Percentiles rank a stretch among this genome's conserved stretches.
phyloP scores from a whole-genome alignment of 1,139 yeast species.

The Blastobotrys aristatus region DNA sequence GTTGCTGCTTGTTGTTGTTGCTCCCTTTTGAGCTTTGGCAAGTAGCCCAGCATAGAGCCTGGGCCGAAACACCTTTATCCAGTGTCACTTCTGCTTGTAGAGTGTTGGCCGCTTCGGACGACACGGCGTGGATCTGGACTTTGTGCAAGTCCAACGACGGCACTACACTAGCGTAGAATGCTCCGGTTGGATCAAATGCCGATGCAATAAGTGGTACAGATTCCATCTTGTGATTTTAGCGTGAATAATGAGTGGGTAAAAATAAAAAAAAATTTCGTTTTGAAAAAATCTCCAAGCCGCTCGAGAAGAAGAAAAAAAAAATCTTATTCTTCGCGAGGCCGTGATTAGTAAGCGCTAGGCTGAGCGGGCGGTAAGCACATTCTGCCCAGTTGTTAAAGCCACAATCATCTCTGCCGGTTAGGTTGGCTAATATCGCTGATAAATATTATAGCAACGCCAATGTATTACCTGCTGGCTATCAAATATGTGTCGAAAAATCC shows the following conservation, averaged over 20 bases:
- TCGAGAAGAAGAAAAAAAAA: background rate
- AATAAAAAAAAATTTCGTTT: slow-evolving; percentile 9
- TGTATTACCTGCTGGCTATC: no score
- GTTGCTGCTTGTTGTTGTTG: slow-evolving; percentile 20
- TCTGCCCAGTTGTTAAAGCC: no score
- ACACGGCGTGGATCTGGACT: slow-evolving; percentile 45
- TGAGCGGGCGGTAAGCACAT: no score
- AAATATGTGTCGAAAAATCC: no score
- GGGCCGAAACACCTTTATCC: slow-evolving; percentile 51
- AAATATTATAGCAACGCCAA: no score
- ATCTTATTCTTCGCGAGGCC: no score
- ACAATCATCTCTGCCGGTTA: no score
- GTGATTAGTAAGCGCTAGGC: no score
- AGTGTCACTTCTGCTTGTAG: slow-evolving; percentile 35
- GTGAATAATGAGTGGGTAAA: no score
- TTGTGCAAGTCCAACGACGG: slow-evolving; percentile 72
- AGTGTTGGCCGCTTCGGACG: slow-evolving; percentile 15
- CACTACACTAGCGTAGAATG: slow-evolving; percentile 60
- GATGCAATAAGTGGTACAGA: slow-evolving; percentile 27
- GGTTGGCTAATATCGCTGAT: no score
- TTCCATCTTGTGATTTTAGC: slow-evolving; percentile 10
- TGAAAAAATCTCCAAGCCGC: background rate
- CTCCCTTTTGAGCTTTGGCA: slow-evolving; percentile 12
- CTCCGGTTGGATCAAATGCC: slow-evolving; percentile 52
- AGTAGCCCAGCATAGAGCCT: slow-evolving; percentile 53